Base-by-base conservation (phyloP, 805 yeast species). In the Komagataella phaffii region DNA sequence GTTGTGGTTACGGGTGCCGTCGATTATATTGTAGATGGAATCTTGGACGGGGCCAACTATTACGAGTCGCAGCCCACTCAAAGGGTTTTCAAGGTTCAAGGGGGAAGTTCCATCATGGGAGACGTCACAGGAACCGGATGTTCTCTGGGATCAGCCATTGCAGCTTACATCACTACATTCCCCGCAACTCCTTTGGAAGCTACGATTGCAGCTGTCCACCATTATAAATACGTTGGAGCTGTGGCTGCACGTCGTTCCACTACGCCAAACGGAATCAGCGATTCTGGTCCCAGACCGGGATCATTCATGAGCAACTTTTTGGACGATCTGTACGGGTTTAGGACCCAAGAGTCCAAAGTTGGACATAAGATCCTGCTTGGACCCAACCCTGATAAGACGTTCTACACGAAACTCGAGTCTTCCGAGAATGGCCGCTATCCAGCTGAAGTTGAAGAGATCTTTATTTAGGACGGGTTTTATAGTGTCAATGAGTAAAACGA, bases 71-170 rank as follows among this genome's bases (percentile, higher is more conserved):
- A 58, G 1, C 57, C 59, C 6, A 7, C 58, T 14, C 69, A 68
- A n/a, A 61, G 64, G 23, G 63, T 64, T 2, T 60, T 59, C 2
- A 57, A 60, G 2, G 60, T 81, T 3, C 53, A 58, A 7, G 91
- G 90, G 5, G 88, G 93, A 1, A 74, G 78, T 56, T 65, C 65
- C 18, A 57, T 80, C 17, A 81, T 88, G 84, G 82, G 83, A 0
- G 62, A 68, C 8, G 76, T 88, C 4, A 88, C 96, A 0, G 96
- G 95, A 0, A 71, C 89, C 2, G 96, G 96, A 0, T 88, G 96
- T 55, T 77, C 91, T 0, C 65, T 88, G 44, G 95, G 95, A 1
- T 80, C 89, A 47, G 74, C 79, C 0, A 78, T 88, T 51, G 81
- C 85, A 0, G 70, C 85, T 1, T 74, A 69, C 53, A 62, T 80